Percentiles rank a stretch among this genome's conserved stretches.
Conservation (phyloP, 2,329 filamentous ascomycete genomes). For the Dactylonectria macrodidyma region DNA sequence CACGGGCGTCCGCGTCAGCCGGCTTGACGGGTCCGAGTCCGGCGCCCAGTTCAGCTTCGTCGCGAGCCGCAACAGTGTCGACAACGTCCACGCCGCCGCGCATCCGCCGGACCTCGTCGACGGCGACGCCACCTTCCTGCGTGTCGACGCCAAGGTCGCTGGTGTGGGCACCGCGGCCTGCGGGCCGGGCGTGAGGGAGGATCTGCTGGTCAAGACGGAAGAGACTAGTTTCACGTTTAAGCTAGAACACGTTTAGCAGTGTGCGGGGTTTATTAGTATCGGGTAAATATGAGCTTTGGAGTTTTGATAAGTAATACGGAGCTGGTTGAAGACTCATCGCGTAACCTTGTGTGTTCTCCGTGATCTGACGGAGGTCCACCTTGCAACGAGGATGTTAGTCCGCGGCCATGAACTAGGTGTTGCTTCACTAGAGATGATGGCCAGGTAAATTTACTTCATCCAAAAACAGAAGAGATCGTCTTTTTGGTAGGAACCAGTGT, state of each 20-base stretch:
- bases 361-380: too few relatives aligned
- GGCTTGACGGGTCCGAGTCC: conserved; percentile 29
- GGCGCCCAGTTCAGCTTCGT: conserved; percentile 64
- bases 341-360: too few relatives aligned
- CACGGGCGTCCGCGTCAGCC: conserved; percentile 40
- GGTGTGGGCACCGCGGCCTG: conserved; percentile 66
- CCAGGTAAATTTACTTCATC: too few relatives aligned
- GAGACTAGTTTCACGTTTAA: conserved; percentile 60
- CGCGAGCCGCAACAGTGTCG: conserved; percentile 66
- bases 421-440: too few relatives aligned
- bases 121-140: conserved; percentile 61
- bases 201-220: conserved; percentile 59
- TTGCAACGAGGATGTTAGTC: too few relatives aligned
- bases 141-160: conserved; percentile 62
- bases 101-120: conserved; percentile 75
- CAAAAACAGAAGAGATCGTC: too few relatives aligned
- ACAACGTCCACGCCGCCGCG: conserved; percentile 68
- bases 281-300: not conserved
- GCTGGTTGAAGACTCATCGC: too few relatives aligned
- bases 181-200: conserved; percentile 63
- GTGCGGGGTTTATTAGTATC: not conserved
- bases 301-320: not conserved
- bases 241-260: conserved; percentile 50
- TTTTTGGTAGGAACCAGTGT: too few relatives aligned
- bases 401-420: too few relatives aligned